Base-by-base conservation (phyloP, 2,329 filamentous ascomycete genomes). In the Pseudovirgaria hyperparasitica region DNA sequence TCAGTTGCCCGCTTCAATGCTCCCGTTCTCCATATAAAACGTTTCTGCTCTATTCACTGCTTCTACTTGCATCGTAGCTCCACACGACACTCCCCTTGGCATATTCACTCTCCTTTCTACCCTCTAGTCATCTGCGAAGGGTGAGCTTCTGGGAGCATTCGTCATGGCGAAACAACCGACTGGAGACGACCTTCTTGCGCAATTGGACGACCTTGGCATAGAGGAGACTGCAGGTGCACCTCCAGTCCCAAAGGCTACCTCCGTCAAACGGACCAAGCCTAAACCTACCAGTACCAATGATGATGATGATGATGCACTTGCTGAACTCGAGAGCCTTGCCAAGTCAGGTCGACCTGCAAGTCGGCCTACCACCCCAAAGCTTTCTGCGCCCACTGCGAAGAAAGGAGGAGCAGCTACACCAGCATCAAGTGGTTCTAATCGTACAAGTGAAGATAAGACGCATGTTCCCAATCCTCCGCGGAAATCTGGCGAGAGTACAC, bases 291-390 rank as follows among this genome's bases (percentile, higher is more conserved):
- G 52, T 33, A 49, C 51, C 35, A 44, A 52, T 29, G 52, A 54
- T 24, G 44, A 53, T 27, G 50, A 62, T 43, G 69, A 82, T 41
- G 85, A 93, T 50, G 73, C 87, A 31, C 69, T 96, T 20, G 85
- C 85, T 35, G 76, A 76, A 41, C 71, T 92, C 22, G 82, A 55
- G 30, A 46, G 46, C 2, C 41, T 54, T 2, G 49, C 47, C 15
- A 54, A 52, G 37, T 81, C 51, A 65, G 76, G 46, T 69, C 81
- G 17, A 46, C 62, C 35, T 75, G 75, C 37, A 15, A 55, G 52
- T 26, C 75, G 86, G 25, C 82, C 87, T 10, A 77, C 82, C 44
- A 96, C 87, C 2, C 90, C 87, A 20, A 79, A 82, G 40, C 53
- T 65, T 32, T 64, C 61, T 31, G 60, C 60, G 23, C 63, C 58